Conservation (phyloP, 1,284 basidiomycete species). For the Cryptococcus hybrid region DNA sequence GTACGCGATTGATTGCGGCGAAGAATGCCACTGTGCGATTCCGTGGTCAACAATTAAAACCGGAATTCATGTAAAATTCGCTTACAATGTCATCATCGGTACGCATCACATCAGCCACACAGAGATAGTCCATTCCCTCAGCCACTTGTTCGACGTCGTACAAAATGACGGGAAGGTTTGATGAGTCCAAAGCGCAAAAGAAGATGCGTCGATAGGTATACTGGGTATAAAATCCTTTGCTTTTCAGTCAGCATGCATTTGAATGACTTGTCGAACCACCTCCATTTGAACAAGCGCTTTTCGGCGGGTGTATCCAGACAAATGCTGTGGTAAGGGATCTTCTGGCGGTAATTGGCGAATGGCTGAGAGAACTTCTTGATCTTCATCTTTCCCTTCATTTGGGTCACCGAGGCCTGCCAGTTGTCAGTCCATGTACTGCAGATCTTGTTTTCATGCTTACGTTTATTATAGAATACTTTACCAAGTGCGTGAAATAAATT, state of each 20-base stretch:
- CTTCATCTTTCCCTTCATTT: slow-evolving; percentile 26
- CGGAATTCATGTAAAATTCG: slow-evolving; percentile 11
- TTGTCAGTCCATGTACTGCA: neutral
- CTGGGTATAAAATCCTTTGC: slow-evolving; percentile 58
- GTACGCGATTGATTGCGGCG: slow-evolving; percentile 68
- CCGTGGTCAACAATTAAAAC: no score
- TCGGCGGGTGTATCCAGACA: slow-evolving; percentile 62
- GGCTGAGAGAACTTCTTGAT: slow-evolving; percentile 25
- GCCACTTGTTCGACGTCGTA: slow-evolving; percentile 72
- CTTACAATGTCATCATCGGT: slow-evolving; percentile 66
- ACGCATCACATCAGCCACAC: slow-evolving; percentile 72
- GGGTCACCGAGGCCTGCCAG: slow-evolving; percentile 43
- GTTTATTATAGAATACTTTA: slow-evolving; percentile 92
- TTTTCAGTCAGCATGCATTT: slow-evolving; percentile 1
- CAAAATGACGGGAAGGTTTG: slow-evolving; percentile 90
- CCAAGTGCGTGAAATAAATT: slow-evolving; percentile 91
- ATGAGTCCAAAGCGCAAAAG: slow-evolving; percentile 87
- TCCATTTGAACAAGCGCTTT: slow-evolving; percentile 77
- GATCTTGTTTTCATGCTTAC: slow-evolving; percentile 53
- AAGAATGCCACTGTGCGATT: slow-evolving; percentile 59
- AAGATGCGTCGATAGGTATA: slow-evolving; percentile 83
- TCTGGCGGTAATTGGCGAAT: slow-evolving; percentile 49
- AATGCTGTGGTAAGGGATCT: slow-evolving; percentile 57
- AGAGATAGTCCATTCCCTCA: slow-evolving; percentile 71
- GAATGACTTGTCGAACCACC: slow-evolving; percentile 49